Conservation (phyloP, 2,329 filamentous ascomycete genomes). For the Epichloe coenophiala region DNA sequence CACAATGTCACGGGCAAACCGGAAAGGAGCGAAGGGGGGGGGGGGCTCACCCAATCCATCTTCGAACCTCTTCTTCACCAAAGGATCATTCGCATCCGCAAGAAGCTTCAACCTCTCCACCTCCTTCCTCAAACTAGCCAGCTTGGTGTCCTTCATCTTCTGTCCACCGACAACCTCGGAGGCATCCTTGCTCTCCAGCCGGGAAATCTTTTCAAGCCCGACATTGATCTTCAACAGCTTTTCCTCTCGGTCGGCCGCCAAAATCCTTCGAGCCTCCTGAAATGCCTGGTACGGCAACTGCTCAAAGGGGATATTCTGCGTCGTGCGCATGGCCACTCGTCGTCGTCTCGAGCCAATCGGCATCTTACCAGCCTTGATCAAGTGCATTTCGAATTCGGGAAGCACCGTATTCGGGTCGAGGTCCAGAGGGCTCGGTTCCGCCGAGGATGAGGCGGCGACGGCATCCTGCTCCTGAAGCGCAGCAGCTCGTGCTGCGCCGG, state of each 20-base stretch:
- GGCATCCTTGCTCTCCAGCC: conserved; percentile 45
- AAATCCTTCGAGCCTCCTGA: conserved; percentile 80
- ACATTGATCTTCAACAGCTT: conserved; percentile 62
- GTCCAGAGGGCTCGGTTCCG: conserved; percentile 25
- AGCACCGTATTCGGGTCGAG: conserved; percentile 58
- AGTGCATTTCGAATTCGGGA: conserved; percentile 42
- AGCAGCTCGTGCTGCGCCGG: conserved; percentile 18
- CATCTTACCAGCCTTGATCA: conserved; percentile 54
- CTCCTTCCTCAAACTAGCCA: conserved; percentile 57
- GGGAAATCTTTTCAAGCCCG: conserved; percentile 55
- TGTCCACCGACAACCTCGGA: conserved; percentile 48
- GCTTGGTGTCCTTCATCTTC: conserved; percentile 47
- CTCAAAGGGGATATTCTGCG: conserved; percentile 68
- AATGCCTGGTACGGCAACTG: conserved; percentile 95
- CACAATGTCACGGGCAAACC: too few relatives aligned
- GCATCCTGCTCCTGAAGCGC: conserved; percentile 11
- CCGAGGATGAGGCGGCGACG: conserved; percentile 4
- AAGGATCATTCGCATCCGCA: conserved; percentile 87
- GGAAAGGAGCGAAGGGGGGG: not conserved
- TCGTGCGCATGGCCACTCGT: conserved; percentile 55
- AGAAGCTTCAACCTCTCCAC: conserved; percentile 73
- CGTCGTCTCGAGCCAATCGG: conserved; percentile 78
- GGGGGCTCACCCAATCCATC: conserved; percentile 62
- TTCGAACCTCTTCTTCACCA: conserved; percentile 88
- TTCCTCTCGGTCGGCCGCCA: conserved; percentile 65